Base-by-base conservation (phyloP, 108 stramenopile species). In the Skeletonema costatum region DNA sequence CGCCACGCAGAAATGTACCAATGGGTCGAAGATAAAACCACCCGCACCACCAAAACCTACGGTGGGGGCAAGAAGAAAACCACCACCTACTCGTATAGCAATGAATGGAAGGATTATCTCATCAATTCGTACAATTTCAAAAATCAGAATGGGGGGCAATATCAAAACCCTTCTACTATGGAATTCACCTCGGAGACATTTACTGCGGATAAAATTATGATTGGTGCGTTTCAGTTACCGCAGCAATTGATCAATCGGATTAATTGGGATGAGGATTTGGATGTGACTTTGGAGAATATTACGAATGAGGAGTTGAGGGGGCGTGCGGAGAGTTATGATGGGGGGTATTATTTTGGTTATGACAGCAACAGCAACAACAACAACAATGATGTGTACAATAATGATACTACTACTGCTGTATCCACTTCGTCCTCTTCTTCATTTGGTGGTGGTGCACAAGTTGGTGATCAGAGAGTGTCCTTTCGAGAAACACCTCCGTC, bases 391-490 rank as follows among this genome's bases (percentile, higher is more conserved):
- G 25, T 25, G 25, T 25, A 50, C 48, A 3, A 50, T 50, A 17
- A 19, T 19, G 19, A 51, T 6, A 19, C 6, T 50, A 9, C 21
- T 1, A 17, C 41, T 50, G 1, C 21, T 1, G 16, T 13, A 50
- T 46, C 48, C 50, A 2, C 53, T 8, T 16, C 51, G 6, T 19
- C 53, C 19, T 16, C 19, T 12, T 64, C 25, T 16, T 73, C 32
- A 0, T 65, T 1, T 59, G 71, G 63, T 3, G 14, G 25, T 13
- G n/a, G 13, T 64, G 19, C 72, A 6, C 39, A 35, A 60, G 33
- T 77, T 25, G 53, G 76, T 21, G 71, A 85, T 62, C 70, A 62
- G 21, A 64, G 70, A 35, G 74, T 85, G 0, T 35, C 39, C 33
- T 85, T 82, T 56, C 10, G 35, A 10, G 66, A 42, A 44, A 65